Base-by-base conservation (phyloP, 2,329 filamentous ascomycete species). In the Leptographium lundbergii region DNA sequence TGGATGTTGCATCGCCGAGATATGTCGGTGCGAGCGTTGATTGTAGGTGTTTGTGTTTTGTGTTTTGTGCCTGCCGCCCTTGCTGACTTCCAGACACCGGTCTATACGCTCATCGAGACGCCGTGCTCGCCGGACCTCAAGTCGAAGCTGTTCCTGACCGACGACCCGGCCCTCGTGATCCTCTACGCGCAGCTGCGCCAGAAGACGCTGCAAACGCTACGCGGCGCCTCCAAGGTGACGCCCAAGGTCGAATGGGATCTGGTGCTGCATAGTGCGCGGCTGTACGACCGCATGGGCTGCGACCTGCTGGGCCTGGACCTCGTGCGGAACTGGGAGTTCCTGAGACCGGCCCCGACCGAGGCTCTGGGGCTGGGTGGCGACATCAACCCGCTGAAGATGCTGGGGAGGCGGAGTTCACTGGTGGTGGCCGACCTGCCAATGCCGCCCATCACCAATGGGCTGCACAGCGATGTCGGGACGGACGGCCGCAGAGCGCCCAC, bases 201-300 rank as follows among this genome's bases (percentile, higher is more conserved):
- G 63, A 87, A 86, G 72, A 90, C 87, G 0, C 73, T 91, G 0
- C 89, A 95, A 69, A 95, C 90, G 0, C 79, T 96, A 9, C 84
- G 86, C 36, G 91, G 91, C n/a, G 89, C 89, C 7, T 86, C 87
- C 0, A 89, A 90, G 71, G 80, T 96, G 22, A 86, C 84, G 2
- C 86, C 88, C 0, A 81, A 81, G 62, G 84, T 86, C 4, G 91
- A 96, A 71, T 95, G 89, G 88, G 83, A 88, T 36, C 96, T 96
- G 69, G 84, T 96, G 0, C 75, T 95, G 25, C 89, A 94, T 65
- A 96, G 89, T 57, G 89, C 91, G 19, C 80, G 84, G 58, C 76
- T 94, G 22, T 97, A 91, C 68, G 87, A 88, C 69, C 86, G 89
- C 10, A 96, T 94, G 91, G 92, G 94, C 3, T 95, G 94, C 68